Percentiles rank a stretch among this genome's conserved stretches.
Evolutionary conservation across 192 early-diverging fungal species (phyloP).

Genomic region (Coemansia sp.): DNA sequence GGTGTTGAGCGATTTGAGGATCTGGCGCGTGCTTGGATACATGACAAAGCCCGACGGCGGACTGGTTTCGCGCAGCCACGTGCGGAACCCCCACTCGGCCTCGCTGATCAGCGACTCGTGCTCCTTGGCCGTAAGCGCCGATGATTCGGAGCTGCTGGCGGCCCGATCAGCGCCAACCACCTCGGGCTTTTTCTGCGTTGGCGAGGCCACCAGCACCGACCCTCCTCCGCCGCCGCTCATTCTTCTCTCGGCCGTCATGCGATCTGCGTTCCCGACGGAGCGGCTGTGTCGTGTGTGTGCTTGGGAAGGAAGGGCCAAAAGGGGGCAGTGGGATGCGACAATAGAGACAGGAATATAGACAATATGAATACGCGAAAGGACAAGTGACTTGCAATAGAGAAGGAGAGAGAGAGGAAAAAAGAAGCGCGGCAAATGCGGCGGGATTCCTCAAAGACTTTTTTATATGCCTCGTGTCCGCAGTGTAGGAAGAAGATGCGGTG

Average conservation of each 20-base stretch:
- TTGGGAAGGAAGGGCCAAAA: too few relatives aligned
- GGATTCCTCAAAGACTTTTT: too few relatives aligned
- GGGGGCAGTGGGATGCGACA: too few relatives aligned
- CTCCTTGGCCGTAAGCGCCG: slow-evolving; percentile 18
- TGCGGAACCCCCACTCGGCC: slow-evolving; percentile 45
- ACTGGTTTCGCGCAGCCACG: slow-evolving; percentile 29
- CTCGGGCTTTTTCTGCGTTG: slow-evolving; percentile 12
- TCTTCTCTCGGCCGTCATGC: background rate
- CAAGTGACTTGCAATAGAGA: too few relatives aligned
- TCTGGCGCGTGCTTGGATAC: slow-evolving; percentile 50
- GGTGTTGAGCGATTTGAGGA: slow-evolving; percentile 34
- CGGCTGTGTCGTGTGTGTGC: too few relatives aligned
- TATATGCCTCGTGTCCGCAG: too few relatives aligned
- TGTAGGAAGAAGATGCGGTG: too few relatives aligned
- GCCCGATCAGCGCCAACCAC: background rate
- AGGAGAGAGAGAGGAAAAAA: too few relatives aligned
- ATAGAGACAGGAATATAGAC: too few relatives aligned
- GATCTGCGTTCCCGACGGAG: background rate
- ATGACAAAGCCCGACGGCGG: slow-evolving; percentile 34
- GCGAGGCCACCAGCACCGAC: slow-evolving; percentile 28
- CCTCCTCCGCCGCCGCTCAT: slow-evolving; percentile 11
- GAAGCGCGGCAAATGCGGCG: too few relatives aligned
- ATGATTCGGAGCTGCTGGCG: too few relatives aligned
- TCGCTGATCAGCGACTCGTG: slow-evolving; percentile 34
- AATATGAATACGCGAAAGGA: too few relatives aligned